These are phyloP conservation scores for Serendipita sp. DNA, from an alignment of 768 basidiomycete species.

Conservation along the genomic window DNA sequence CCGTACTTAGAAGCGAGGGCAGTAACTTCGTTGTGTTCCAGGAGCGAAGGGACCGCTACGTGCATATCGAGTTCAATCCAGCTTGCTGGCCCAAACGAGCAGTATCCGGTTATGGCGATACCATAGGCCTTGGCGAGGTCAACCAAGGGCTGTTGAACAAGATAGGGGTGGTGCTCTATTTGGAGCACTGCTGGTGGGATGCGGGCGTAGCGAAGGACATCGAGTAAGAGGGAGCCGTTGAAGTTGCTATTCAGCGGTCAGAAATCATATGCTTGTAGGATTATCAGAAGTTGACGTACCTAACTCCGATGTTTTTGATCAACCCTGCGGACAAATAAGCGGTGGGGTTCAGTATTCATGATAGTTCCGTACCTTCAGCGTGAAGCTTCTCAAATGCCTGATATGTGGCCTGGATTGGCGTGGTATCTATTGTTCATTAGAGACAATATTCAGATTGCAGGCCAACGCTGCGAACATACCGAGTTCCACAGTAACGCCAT, in stretches of 20 bases:
- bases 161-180: slow-evolving; percentile 43
- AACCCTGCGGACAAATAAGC: slow-evolving; percentile 19
- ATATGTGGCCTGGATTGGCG: slow-evolving; percentile 74
- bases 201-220: slow-evolving; percentile 65
- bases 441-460: background rate
- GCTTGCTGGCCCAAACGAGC: slow-evolving; percentile 37
- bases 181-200: slow-evolving; percentile 42
- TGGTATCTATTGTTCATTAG: slow-evolving; percentile 30
- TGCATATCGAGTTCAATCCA: slow-evolving; percentile 45
- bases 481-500: slow-evolving; percentile 38
- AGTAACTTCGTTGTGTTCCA: slow-evolving; percentile 32
- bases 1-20: slow-evolving; percentile 32
- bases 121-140: slow-evolving; percentile 28
- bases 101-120: slow-evolving; percentile 41
- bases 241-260: slow-evolving; percentile 39
- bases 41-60: slow-evolving; percentile 20
- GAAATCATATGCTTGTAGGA: too few species aligned
- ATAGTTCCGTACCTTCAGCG: slow-evolving; percentile 27
- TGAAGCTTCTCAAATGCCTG: slow-evolving; percentile 64
- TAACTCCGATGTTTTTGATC: slow-evolving; percentile 66
- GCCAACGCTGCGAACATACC: slow-evolving; percentile 25
- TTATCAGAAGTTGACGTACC: slow-evolving; percentile 29
- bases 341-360: too few species aligned
- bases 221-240: slow-evolving; percentile 53
- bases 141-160: slow-evolving; percentile 34